Conservation (phyloP, 768 basidiomycete species). For the Rhodotorula babjevae region DNA sequence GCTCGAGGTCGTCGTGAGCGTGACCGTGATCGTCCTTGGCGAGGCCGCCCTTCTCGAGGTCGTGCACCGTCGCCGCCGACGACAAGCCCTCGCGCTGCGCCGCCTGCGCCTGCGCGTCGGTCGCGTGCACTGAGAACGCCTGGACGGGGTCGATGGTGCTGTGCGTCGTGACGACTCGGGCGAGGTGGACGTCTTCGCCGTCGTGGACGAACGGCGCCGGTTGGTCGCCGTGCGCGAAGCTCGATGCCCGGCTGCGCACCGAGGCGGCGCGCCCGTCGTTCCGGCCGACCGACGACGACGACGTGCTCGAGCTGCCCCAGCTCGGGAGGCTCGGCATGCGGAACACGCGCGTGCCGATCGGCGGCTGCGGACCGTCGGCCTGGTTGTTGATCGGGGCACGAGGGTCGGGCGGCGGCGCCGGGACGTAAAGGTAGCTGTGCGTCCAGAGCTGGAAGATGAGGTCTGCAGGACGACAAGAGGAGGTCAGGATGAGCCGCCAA, state of each 20-base stretch:
- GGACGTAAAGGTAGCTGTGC: constrained; percentile 56
- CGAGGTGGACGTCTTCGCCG: background rate
- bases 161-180: background rate
- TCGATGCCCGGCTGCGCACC: background rate
- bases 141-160: background rate
- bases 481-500: no score
- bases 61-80: background rate
- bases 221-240: background rate
- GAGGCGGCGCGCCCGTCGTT: no score
- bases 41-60: constrained; percentile 1
- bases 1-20: constrained; percentile 21
- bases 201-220: background rate
- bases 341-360: constrained; percentile 26
- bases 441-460: constrained; percentile 37
- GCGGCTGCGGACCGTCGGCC: constrained; percentile 32
- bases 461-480: background rate
- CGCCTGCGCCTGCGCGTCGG: background rate
- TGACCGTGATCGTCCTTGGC: background rate
- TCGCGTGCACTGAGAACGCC: background rate
- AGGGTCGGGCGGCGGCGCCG: constrained; percentile 2
- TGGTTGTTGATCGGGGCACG: background rate
- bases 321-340: constrained; percentile 26
- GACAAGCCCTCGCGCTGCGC: background rate
- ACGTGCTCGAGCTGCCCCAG: constrained; percentile 26
- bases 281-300: background rate